A percentile compares a stretch with the other conserved stretches of the same genome.
Conservation (phyloP, 2,329 filamentous ascomycete species). For the Fusarium chaquense region DNA sequence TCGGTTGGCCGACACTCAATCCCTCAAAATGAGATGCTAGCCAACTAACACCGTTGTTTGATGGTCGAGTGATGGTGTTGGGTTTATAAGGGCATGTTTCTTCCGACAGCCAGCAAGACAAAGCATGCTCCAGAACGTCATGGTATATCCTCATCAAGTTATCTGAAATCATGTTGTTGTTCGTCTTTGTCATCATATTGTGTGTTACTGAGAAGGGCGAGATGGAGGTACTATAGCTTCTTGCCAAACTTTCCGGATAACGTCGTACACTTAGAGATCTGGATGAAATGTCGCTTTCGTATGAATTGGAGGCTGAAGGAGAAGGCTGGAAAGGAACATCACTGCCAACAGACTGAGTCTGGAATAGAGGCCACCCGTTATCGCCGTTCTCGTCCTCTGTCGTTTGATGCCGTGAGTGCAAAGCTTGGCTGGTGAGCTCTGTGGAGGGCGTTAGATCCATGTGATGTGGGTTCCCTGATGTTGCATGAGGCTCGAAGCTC, state of each 20-base stretch:
- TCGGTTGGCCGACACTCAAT: constrained; percentile 46
- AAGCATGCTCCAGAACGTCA: constrained; percentile 64
- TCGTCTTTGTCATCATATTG: constrained; percentile 45
- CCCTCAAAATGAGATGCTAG: constrained; percentile 46
- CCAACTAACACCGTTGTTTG: constrained; percentile 48
- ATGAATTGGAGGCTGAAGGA: constrained; percentile 46
- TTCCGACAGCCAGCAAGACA: constrained; percentile 67
- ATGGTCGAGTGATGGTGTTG: constrained; percentile 32
- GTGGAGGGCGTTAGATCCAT: constrained; percentile 41
- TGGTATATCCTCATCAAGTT: constrained; percentile 60
- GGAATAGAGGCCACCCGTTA: constrained; percentile 45
- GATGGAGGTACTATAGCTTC: constrained; percentile 45
- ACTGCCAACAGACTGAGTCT: constrained; percentile 42
- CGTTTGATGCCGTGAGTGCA: constrained; percentile 36
- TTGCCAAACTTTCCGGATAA: constrained; percentile 44
- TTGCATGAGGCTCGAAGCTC: constrained; percentile 35
- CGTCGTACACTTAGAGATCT: constrained; percentile 44
- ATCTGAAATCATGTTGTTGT: constrained; percentile 47
- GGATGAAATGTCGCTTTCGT: constrained; percentile 46
- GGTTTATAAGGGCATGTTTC: constrained; percentile 63
- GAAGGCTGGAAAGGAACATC: constrained; percentile 46
- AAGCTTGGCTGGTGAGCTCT: constrained; percentile 36
- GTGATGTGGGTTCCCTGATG: constrained; percentile 35
- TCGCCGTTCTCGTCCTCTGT: constrained; percentile 46
- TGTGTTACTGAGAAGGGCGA: constrained; percentile 47